Evolutionary conservation across 2,329 filamentous ascomycete species (phyloP).

Genomic region (Sporothrix inflata): DNA sequence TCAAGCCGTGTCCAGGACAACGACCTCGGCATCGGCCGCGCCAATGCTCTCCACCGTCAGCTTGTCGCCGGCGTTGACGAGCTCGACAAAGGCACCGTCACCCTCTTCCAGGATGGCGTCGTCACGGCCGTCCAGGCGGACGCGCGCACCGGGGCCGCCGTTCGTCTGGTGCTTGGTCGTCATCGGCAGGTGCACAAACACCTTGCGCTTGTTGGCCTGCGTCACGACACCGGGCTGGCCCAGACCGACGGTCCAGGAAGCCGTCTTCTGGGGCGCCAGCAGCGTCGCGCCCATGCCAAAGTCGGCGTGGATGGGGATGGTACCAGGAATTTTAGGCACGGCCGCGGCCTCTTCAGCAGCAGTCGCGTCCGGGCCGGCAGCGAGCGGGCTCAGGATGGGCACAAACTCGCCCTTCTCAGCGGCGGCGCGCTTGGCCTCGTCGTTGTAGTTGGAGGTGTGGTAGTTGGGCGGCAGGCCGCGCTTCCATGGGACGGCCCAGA

Average conservation of each 20-base stretch:
- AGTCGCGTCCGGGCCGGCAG: conserved; percentile 65
- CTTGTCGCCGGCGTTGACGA: conserved; percentile 65
- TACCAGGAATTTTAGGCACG: conserved; percentile 62
- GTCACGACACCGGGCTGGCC: conserved; percentile 57
- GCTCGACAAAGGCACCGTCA: conserved; percentile 63
- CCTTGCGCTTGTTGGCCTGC: conserved; percentile 63
- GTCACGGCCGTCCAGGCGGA: conserved; percentile 68
- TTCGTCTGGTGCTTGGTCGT: conserved; percentile 48
- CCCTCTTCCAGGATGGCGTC: conserved; percentile 72
- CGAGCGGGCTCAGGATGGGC: conserved; percentile 74
- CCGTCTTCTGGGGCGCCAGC: conserved; percentile 62
- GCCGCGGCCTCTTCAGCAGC: conserved; percentile 65
- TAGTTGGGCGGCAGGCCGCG: conserved; percentile 73
- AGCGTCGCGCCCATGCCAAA: conserved; percentile 81
- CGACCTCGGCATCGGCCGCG: conserved; percentile 69
- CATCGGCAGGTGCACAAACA: conserved; percentile 83
- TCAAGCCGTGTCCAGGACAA: conserved; percentile 66
- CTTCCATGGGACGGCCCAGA: conserved; percentile 83
- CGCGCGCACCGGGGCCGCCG: conserved; percentile 71
- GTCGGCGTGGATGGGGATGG: conserved; percentile 83
- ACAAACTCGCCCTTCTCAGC: conserved; percentile 62
- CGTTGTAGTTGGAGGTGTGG: conserved; percentile 72
- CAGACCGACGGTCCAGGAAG: conserved; percentile 70
- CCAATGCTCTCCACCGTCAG: conserved; percentile 69
- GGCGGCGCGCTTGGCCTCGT: conserved; percentile 64